Percentiles rank a stretch among this genome's conserved stretches.
Evolutionary conservation across 1,284 basidiomycete species (phyloP).

Genomic region (Leccinum pachyderme): DNA sequence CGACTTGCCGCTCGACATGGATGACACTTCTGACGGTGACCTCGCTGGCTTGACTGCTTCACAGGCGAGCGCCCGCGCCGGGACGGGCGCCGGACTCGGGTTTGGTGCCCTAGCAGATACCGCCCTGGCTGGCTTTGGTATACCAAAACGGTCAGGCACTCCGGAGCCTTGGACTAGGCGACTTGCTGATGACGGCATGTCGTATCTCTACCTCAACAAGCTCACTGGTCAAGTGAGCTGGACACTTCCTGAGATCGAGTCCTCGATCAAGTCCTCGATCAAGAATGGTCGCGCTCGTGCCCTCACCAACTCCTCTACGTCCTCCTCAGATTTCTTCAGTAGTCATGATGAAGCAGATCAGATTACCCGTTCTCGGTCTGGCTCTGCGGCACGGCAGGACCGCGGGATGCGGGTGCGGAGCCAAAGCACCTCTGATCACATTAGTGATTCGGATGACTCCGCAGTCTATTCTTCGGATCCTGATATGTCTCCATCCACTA

Average conservation of each 20-base stretch:
- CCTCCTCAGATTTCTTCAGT: conserved; percentile 29
- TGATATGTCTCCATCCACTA: conserved; percentile 34
- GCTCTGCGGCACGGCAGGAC: conserved; percentile 27
- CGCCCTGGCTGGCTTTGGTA: conserved; percentile 53
- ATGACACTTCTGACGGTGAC: conserved; percentile 59
- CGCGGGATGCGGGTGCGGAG: conserved; percentile 26
- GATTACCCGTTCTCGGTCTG: conserved; percentile 36
- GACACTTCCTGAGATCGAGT: conserved; percentile 53
- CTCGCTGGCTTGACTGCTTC: conserved; percentile 55
- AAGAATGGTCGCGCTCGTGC: conserved; percentile 32
- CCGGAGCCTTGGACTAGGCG: conserved; percentile 80
- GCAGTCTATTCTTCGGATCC: conserved; percentile 61
- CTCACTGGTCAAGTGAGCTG: conserved; percentile 66
- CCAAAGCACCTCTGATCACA: conserved; percentile 41
- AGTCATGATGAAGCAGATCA: conserved; percentile 28
- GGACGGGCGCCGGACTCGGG: conserved; percentile 50
- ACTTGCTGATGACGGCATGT: conserved; percentile 81
- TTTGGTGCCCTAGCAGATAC: conserved; percentile 34
- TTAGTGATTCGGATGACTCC: conserved; percentile 76
- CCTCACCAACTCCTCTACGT: conserved; percentile 33
- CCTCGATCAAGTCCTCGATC: conserved; percentile 15
- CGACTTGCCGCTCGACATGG: conserved; percentile 77
- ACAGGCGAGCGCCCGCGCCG: conserved; percentile 53
- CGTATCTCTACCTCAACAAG: conserved; percentile 79
- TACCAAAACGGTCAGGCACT: conserved; percentile 54